Evolutionary conservation across 2,329 filamentous ascomycete species (phyloP).

Genomic region (Parascedosporium putredinis): DNA sequence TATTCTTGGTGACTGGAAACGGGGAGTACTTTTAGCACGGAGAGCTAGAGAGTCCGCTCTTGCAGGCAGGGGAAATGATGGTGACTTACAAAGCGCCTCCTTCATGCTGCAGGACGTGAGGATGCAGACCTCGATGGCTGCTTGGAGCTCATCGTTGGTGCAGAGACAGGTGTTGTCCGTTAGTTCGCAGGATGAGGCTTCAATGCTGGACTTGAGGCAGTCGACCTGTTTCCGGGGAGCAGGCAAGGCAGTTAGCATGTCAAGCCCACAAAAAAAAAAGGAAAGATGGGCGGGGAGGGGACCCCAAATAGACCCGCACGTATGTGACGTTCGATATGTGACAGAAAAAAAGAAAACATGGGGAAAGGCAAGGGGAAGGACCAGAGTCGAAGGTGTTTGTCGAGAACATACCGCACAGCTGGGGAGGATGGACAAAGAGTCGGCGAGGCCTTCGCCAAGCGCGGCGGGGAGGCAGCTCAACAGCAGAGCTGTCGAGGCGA

Average conservation of each 20-base stretch:
- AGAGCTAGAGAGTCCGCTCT: too few relatives aligned
- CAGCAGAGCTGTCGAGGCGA: not conserved
- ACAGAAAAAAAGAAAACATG: not conserved
- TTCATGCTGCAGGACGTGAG: not conserved
- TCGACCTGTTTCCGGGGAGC: not conserved
- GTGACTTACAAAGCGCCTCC: not conserved
- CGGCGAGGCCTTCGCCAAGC: not conserved
- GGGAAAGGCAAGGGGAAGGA: too few relatives aligned
- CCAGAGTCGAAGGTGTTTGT: too few relatives aligned
- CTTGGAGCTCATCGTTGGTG: not conserved
- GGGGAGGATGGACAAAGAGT: not conserved
- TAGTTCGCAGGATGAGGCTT: not conserved
- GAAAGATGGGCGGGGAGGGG: not conserved
- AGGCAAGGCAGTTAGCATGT: not conserved
- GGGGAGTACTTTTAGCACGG: not conserved
- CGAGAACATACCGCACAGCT: not conserved
- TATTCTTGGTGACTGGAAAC: conserved; percentile 14
- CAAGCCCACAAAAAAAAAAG: too few relatives aligned
- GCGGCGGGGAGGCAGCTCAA: not conserved
- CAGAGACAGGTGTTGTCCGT: not conserved
- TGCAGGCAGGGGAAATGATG: too few relatives aligned
- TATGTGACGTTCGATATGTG: not conserved
- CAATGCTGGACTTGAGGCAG: not conserved
- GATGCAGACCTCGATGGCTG: not conserved
- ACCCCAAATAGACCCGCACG: not conserved